Percentiles rank a stretch among this genome's conserved stretches.
These are phyloP conservation scores for Phytophthora citricola DNA, from an alignment of 352 stramenopile genomes.

Conservation along the genomic window DNA sequence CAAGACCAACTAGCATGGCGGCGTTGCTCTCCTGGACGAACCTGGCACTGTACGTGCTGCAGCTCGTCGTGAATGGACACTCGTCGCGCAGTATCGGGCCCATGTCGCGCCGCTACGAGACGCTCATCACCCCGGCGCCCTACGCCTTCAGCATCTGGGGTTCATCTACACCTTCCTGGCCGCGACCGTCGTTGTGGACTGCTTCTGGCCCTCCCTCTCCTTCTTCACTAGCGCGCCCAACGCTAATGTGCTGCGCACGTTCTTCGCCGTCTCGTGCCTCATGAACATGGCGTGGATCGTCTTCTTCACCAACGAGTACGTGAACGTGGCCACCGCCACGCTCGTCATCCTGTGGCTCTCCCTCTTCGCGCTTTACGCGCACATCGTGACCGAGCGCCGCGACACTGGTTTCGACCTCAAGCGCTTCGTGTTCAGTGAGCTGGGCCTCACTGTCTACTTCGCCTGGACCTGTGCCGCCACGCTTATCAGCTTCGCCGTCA, in stretches of 20 bases:
- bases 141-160: slow-evolving; percentile 85
- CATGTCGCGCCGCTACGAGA: slow-evolving; percentile 69
- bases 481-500: slow-evolving; percentile 75
- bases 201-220: slow-evolving; percentile 63
- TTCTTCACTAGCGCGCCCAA: slow-evolving; percentile 62
- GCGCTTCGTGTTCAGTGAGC: slow-evolving; percentile 64
- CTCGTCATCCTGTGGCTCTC: slow-evolving; percentile 69
- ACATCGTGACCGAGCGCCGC: slow-evolving; percentile 54
- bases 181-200: slow-evolving; percentile 71
- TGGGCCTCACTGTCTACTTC: slow-evolving; percentile 76
- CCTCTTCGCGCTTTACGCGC: slow-evolving; percentile 63
- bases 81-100: slow-evolving; percentile 56
- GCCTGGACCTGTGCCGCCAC: slow-evolving; percentile 75
- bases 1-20: slow-evolving; percentile 19
- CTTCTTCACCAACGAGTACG: slow-evolving; percentile 70
- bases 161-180: slow-evolving; percentile 81
- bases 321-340: slow-evolving; percentile 62
- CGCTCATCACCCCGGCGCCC: slow-evolving; percentile 76
- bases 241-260: slow-evolving; percentile 50
- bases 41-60: slow-evolving; percentile 63
- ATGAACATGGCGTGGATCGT: slow-evolving; percentile 79
- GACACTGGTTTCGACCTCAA: slow-evolving; percentile 51
- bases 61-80: slow-evolving; percentile 69
- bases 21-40: slow-evolving; percentile 64
- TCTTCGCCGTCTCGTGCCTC: slow-evolving; percentile 73